Base-by-base conservation (phyloP, 306 rosid genomes). In the Pterocarpus macrocarpus region DNA sequence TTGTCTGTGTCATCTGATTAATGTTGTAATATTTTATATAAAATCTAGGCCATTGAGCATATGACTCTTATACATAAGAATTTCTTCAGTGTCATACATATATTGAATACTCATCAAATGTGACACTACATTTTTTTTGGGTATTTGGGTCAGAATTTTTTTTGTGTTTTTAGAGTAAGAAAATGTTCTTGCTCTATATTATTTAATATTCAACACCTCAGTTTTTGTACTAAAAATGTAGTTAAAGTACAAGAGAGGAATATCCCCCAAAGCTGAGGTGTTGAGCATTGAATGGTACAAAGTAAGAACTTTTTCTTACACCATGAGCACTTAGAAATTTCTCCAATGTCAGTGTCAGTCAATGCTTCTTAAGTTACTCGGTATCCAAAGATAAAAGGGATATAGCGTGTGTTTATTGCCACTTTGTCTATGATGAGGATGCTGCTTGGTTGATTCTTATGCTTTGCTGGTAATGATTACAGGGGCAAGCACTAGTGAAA, bases 401-500 rank as follows among this genome's bases (percentile, higher is more conserved):
- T 50, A 56, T n/a, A 56, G 8, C 4, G 11, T 43, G 10, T n/a
- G 4, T 43, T 1, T 57, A 13, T 79, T 77, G 30, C 17, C 41
- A 69, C 33, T 59, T 17, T 53, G 10, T 30, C 28, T 45, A 64
- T 78, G 32, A 41, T 47, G 57, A 38, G 81, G 35, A 28, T 87
- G 71, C 62, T 75, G 64, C 65, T 71, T 59, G 61, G 74, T 75
- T 80, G 41, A 78, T 85, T 81, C 83, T 76, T 77, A 80, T 74
- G 50, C 81, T 66, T 81, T 74, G 15, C 68, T 73, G 72, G 61
- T 84, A 65, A 82, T 69, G 75, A 73, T 86, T 84, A 68, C 81
- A 95, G 98, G 98, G 98, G 43, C 97, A 93, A 85, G 98, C 97
- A 69, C 69, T 89, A 7, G 86, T 88, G 73, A 89, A 93, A 85